Conservation (phyloP, 2,329 filamentous ascomycete genomes). For the Alternaria burnsii region DNA sequence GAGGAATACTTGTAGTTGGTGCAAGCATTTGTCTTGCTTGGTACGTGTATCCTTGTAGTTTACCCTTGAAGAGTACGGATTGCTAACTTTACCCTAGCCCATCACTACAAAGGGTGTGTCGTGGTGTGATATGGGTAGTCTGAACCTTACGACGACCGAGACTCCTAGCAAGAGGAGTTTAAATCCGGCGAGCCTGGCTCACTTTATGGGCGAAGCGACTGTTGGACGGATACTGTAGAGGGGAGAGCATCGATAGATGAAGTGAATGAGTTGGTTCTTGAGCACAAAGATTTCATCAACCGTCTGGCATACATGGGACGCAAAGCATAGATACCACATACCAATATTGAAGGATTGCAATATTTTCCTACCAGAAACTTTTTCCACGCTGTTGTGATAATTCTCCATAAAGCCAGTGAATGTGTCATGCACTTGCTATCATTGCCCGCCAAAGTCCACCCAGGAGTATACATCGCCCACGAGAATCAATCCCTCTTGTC, state of each 20-base stretch:
- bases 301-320: not conserved
- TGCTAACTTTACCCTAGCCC: conserved; percentile 18
- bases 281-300: not conserved
- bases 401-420: not conserved
- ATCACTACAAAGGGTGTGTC: conserved; percentile 37
- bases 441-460: not conserved
- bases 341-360: not conserved
- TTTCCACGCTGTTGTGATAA: not conserved
- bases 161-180: conserved; percentile 12
- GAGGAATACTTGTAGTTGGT: conserved; percentile 83
- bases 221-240: not conserved
- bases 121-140: conserved; percentile 49
- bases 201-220: conserved; percentile 7
- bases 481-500: not conserved
- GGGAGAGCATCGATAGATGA: not conserved
- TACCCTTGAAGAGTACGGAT: not conserved
- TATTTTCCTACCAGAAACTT: not conserved
- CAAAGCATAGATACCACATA: conserved; percentile 6
- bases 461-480: not conserved
- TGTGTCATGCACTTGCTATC: not conserved
- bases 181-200: conserved; percentile 4
- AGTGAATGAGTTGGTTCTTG: no score
- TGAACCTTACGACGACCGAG: conserved; percentile 32
- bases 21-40: conserved; percentile 92
- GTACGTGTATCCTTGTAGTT: conserved; percentile 64